Evolutionary conservation across 805 yeast species (phyloP).

Genomic region (Wickerhamomyces rabaulensis): DNA sequence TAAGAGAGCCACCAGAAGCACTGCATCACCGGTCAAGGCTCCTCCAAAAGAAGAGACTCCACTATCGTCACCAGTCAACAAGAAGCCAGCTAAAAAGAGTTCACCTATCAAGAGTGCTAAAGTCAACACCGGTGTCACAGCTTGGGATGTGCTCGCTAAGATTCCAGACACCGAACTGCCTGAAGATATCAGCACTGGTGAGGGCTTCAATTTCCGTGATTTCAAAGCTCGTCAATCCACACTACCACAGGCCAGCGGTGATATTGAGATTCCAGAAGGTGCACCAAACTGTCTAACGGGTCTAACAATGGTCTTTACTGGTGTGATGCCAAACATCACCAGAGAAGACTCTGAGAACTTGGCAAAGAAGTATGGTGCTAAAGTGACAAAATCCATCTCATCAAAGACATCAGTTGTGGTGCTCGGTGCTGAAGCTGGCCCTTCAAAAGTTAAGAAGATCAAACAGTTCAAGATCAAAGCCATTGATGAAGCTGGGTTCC

Average conservation of each 20-base stretch:
- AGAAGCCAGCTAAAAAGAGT: not conserved
- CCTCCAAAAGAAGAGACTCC: slow-evolving; percentile 7
- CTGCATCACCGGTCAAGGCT: slow-evolving; percentile 3
- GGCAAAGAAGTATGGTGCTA: slow-evolving; percentile 87
- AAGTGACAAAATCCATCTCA: slow-evolving; percentile 80
- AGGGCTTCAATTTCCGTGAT: slow-evolving; percentile 52
- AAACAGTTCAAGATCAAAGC: slow-evolving; percentile 70
- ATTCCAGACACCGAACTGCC: slow-evolving; percentile 75
- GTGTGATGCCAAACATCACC: slow-evolving; percentile 73
- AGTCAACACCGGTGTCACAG: slow-evolving; percentile 28
- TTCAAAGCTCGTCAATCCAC: slow-evolving; percentile 42
- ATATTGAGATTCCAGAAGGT: slow-evolving; percentile 68
- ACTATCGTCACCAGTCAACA: slow-evolving; percentile 3
- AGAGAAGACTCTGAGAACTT: slow-evolving; percentile 69
- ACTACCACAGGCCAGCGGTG: slow-evolving; percentile 28
- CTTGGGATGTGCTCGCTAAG: slow-evolving; percentile 49
- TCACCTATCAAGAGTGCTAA: slow-evolving; percentile 4
- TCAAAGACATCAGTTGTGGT: slow-evolving; percentile 85
- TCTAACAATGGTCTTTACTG: slow-evolving; percentile 89
- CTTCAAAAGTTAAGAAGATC: slow-evolving; percentile 83
- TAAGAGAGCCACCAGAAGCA: slow-evolving; percentile 1
- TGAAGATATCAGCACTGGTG: slow-evolving; percentile 39
- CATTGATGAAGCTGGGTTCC: slow-evolving; percentile 81
- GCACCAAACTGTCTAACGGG: slow-evolving; percentile 84
- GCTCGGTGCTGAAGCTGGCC: slow-evolving; percentile 94